Percentiles rank a stretch among this genome's conserved stretches.
These are phyloP conservation scores for Lactarius tabidus DNA, from an alignment of 768 basidiomycete genomes.

Conservation along the genomic window DNA sequence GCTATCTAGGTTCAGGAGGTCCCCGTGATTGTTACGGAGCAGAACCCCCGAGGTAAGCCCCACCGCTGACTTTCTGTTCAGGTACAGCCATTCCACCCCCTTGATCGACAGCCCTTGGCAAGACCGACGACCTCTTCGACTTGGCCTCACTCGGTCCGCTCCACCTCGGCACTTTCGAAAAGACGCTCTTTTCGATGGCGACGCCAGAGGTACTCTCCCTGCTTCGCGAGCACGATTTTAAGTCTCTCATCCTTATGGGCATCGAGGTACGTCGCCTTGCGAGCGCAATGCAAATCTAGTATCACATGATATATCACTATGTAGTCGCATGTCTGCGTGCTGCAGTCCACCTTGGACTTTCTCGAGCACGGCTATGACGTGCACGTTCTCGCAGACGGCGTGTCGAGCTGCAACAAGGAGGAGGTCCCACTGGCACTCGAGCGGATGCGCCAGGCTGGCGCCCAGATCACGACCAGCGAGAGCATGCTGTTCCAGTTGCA, in stretches of 20 bases:
- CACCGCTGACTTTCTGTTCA: conserved; percentile 54
- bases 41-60: conserved; percentile 69
- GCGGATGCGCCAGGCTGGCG: conserved; percentile 68
- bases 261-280: conserved; percentile 62
- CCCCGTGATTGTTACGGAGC: conserved; percentile 78
- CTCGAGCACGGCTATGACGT: conserved; percentile 47
- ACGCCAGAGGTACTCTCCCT: conserved; percentile 57
- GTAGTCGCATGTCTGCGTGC: conserved; percentile 84
- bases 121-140: conserved; percentile 13
- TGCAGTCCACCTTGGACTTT: conserved; percentile 77
- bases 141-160: conserved; percentile 45
- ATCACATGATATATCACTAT: not conserved
- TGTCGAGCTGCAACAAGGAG: conserved; percentile 75
- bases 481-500: conserved; percentile 76
- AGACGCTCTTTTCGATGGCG: conserved; percentile 84
- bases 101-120: conserved; percentile 41
- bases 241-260: conserved; percentile 73
- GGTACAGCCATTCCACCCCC: conserved; percentile 46
- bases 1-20: conserved; percentile 57
- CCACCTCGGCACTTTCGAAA: conserved; percentile 61
- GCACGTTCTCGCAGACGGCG: conserved; percentile 77
- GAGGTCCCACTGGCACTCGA: conserved; percentile 76
- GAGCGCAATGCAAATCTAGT: no score
- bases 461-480: conserved; percentile 75
- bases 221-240: conserved; percentile 46